Base-by-base conservation (phyloP, 2,329 filamentous ascomycete genomes). In the Arachnomyces sp. region DNA sequence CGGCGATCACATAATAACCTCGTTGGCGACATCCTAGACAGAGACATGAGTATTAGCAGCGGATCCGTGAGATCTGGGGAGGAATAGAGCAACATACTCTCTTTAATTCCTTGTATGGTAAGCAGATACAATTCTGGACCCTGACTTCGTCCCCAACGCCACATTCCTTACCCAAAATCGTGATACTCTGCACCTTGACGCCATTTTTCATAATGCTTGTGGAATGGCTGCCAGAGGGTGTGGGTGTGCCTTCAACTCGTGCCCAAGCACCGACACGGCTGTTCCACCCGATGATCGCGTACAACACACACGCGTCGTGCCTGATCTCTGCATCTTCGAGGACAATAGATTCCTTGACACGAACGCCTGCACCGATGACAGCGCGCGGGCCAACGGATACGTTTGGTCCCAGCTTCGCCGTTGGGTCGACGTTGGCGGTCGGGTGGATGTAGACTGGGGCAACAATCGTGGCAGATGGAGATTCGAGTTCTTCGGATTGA, bases 51-150 rank as follows among this genome's bases (percentile, higher is more conserved):
- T n/a, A 47, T 66, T 62, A 60, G 51, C 40, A 56, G 50, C 32
- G 43, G 8, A 17, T 31, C 14, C 2, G 31, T 25, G 21, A 15
- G 29, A 12, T 28, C 15, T 8, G 30, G 36, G 14, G 18, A 29
- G 14, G 15, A 5, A 29, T 28, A 30, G 17, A 38, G 36, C 29
- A 30, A 76, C 84, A 64, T 71, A 90, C 86, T 70, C 89, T 79
- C 80, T 95, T 96, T 63, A 98, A 69, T 71, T 96, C 92, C 77
- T 98, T 98, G 68, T 89, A 95, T 7, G 92, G 92, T 71, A 98
- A 68, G 69, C 92, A 96, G 44, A 98, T 82, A 63, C 92, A 98
- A 71, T 98, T 96, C 71, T 96, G 90, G 53, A 98, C 88, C 47
- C 88, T 80, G 8, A 96, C 82, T 67, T 96, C 92, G 55, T 98